A percentile compares a stretch with the other conserved stretches of the same genome.
These are phyloP conservation scores for Aristolochia contorta DNA, from an alignment of 164 flowering plant genomes.

Conservation along the genomic window DNA sequence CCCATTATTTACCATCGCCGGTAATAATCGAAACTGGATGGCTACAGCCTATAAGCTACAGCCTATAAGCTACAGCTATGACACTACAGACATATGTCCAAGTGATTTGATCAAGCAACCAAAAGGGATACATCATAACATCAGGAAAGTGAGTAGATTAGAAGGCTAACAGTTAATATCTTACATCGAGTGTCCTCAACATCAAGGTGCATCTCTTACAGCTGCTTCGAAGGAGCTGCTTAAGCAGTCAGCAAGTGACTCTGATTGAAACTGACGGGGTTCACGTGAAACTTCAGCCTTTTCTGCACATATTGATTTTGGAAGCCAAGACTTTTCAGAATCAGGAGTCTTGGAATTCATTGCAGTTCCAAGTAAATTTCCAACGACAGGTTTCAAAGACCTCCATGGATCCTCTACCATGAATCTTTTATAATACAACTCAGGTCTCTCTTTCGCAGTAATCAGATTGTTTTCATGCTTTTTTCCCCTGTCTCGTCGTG, in stretches of 20 bases:
- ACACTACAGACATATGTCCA: no score
- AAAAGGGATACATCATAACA: no score
- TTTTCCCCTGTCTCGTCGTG: conserved; percentile 24
- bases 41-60: no score
- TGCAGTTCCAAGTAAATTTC: conserved; percentile 10
- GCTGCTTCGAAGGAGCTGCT: neutral
- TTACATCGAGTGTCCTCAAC: no score
- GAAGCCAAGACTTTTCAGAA: conserved; percentile 3
- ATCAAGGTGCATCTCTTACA: neutral
- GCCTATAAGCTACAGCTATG: no score
- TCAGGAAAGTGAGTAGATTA: no score
- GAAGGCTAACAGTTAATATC: no score
- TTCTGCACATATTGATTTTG: neutral
- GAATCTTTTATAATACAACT: conserved; percentile 40
- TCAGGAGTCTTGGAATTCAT: conserved; percentile 1
- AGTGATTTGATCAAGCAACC: no score
- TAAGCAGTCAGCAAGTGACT: neutral
- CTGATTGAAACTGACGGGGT: neutral
- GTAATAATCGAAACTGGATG: no score
- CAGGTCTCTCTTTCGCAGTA: conserved; percentile 29
- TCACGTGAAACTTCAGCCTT: neutral
- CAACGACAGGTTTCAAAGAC: conserved; percentile 40
- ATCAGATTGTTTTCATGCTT: conserved; percentile 20
- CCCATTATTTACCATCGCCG: no score
- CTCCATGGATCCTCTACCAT: conserved; percentile 89